phyloP scores from a whole-genome alignment of 2,329 filamentous ascomycete genomes.

The Stagonosporopsis chrysanthemi region DNA sequence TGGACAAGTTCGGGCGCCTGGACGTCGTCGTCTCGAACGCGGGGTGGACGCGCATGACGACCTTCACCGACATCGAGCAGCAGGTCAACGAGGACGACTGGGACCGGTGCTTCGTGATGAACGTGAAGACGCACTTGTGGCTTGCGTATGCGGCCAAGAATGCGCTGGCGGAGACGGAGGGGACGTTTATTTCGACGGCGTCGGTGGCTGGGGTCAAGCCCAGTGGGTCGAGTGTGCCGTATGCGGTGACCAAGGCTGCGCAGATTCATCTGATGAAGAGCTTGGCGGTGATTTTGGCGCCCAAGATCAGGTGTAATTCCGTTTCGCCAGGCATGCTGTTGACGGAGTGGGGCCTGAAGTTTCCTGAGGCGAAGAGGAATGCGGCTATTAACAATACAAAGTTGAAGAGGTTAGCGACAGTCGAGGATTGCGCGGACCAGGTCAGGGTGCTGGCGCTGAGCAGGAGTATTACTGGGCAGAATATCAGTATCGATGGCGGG shows the following conservation, averaged over 20 bases:
- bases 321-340: slow-evolving; percentile 70
- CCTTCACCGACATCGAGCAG: slow-evolving; percentile 65
- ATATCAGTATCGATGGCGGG: slow-evolving; percentile 49
- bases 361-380: slow-evolving; percentile 55
- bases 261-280: slow-evolving; percentile 72
- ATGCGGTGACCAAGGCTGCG: slow-evolving; percentile 80
- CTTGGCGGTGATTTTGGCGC: slow-evolving; percentile 67
- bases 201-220: slow-evolving; percentile 70
- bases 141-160: slow-evolving; percentile 66
- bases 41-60: slow-evolving; percentile 69
- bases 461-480: slow-evolving; percentile 48
- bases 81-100: slow-evolving; percentile 68
- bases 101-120: slow-evolving; percentile 70
- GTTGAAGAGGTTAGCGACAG: slow-evolving; percentile 61
- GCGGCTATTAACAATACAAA: slow-evolving; percentile 54
- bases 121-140: slow-evolving; percentile 61
- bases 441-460: slow-evolving; percentile 46
- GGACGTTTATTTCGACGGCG: slow-evolving; percentile 70
- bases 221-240: slow-evolving; percentile 72
- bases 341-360: slow-evolving; percentile 63
- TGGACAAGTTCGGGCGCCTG: slow-evolving; percentile 56
- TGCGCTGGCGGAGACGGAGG: slow-evolving; percentile 66
- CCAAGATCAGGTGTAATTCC: slow-evolving; percentile 70
- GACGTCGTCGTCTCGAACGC: slow-evolving; percentile 60
- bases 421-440: slow-evolving; percentile 56